Conservation (phyloP, 441 rosid genomes). For the Gossypium lobatum region DNA sequence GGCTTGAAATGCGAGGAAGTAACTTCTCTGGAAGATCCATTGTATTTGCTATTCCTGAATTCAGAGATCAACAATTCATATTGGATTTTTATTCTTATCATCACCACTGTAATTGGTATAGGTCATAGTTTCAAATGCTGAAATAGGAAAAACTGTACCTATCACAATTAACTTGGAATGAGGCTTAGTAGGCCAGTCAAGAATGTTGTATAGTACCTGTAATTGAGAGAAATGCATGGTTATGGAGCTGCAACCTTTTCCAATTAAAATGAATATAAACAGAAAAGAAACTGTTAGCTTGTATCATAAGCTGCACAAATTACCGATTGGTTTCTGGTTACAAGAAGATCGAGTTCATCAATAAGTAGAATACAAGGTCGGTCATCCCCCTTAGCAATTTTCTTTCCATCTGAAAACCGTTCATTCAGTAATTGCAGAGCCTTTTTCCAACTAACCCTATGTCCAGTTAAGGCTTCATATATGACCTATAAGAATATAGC, state of each 20-base stretch:
- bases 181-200: slow-evolving; percentile 94
- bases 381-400: slow-evolving; percentile 48
- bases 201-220: slow-evolving; percentile 82
- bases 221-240: slow-evolving; percentile 14
- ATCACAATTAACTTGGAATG: slow-evolving; percentile 79
- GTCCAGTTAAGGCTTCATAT: slow-evolving; percentile 89
- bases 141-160: slow-evolving; percentile 31
- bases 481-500: slow-evolving; percentile 48
- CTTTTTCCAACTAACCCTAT: slow-evolving; percentile 88
- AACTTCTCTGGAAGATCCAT: slow-evolving; percentile 99
- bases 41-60: slow-evolving; percentile 88
- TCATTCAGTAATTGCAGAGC: slow-evolving; percentile 76
- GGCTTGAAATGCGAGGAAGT: slow-evolving; percentile 96
- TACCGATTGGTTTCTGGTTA: slow-evolving; percentile 94
- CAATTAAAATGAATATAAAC: not conserved
- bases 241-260: not conserved
- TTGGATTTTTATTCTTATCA: slow-evolving; percentile 8
- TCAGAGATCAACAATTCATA: slow-evolving; percentile 1
- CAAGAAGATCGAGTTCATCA: slow-evolving; percentile 94
- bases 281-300: not conserved
- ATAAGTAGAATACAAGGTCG: slow-evolving; percentile 87
- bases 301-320: slow-evolving; percentile 16
- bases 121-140: not conserved
- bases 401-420: slow-evolving; percentile 70
- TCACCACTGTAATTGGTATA: not conserved